A percentile compares a stretch with the other conserved stretches of the same genome.
These are phyloP conservation scores for Pseudonectria foliicola DNA, from an alignment of 2,329 filamentous ascomycete species.

Conservation along the genomic window DNA sequence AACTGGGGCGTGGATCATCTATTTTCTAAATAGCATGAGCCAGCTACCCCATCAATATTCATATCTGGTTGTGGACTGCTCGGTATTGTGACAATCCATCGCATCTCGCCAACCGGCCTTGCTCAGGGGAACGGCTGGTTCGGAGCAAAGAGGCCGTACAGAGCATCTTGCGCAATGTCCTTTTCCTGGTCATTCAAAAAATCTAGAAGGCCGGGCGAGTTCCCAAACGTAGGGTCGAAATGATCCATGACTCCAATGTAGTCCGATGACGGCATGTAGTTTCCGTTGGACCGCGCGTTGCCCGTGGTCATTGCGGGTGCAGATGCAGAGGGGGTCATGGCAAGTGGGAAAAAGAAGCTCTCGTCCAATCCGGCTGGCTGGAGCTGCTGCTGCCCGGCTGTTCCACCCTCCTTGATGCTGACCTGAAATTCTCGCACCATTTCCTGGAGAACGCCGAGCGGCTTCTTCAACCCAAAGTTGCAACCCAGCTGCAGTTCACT, in stretches of 20 bases:
- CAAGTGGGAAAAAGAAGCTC: conserved; percentile 24
- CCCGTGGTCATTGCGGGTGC: conserved; percentile 3
- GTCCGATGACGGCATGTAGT: conserved; percentile 13
- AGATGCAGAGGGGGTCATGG: conserved; percentile 14
- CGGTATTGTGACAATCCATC: no score
- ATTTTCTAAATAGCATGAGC: no score
- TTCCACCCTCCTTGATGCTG: conserved; percentile 21
- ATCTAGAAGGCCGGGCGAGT: conserved; percentile 19
- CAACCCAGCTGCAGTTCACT: conserved; percentile 28
- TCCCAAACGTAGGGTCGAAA: conserved; percentile 17
- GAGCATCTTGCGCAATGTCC: conserved; percentile 24
- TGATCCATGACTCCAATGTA: conserved; percentile 19
- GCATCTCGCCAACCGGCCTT: no score
- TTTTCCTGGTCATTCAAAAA: conserved; percentile 26
- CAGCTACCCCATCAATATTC: no score
- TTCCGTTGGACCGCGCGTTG: conserved; percentile 9
- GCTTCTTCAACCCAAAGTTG: conserved; percentile 30
- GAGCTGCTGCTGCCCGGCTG: conserved; percentile 11
- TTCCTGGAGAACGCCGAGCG: conserved; percentile 26
- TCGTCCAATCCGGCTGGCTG: conserved; percentile 21
- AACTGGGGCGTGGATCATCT: no score
- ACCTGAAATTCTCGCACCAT: conserved; percentile 26
- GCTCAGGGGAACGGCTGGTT: conserved; percentile 23
- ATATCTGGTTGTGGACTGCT: no score
- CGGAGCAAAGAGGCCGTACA: conserved; percentile 25